phyloP scores from a whole-genome alignment of 2,329 filamentous ascomycete species.

The Exophiala bonariae region DNA sequence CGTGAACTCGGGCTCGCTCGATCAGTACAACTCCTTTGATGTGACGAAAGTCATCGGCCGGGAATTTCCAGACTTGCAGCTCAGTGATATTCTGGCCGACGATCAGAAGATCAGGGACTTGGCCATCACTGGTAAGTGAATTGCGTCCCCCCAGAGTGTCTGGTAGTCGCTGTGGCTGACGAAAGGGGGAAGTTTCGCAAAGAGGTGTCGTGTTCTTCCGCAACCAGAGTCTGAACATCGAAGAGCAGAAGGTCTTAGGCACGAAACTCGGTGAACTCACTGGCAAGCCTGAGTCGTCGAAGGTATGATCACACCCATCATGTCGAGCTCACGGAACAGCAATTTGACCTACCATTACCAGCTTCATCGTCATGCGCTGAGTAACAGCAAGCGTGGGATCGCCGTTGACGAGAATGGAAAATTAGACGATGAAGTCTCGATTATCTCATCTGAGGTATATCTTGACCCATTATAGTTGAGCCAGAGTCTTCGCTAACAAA shows the following conservation, averaged over 20 bases:
- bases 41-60: slow-evolving; percentile 53
- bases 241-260: slow-evolving; percentile 54
- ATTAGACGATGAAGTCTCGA: slow-evolving; percentile 50
- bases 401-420: slow-evolving; percentile 46
- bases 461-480: not conserved
- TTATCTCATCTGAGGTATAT: slow-evolving; percentile 46
- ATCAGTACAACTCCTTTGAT: slow-evolving; percentile 48
- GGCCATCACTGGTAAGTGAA: slow-evolving; percentile 64
- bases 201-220: slow-evolving; percentile 57
- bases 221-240: slow-evolving; percentile 49
- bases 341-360: not conserved
- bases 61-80: slow-evolving; percentile 43
- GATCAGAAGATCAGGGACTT: slow-evolving; percentile 66
- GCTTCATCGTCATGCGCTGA: slow-evolving; percentile 48
- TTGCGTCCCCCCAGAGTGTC: too few species aligned
- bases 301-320: too few species aligned
- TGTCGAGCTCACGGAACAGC: too few species aligned
- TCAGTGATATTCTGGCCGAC: slow-evolving; percentile 62
- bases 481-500: too few species aligned
- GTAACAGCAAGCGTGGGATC: slow-evolving; percentile 48
- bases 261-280: slow-evolving; percentile 50
- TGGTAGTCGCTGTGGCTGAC: too few species aligned
- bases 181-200: slow-evolving; percentile 55
- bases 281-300: slow-evolving; percentile 48
- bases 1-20: slow-evolving; percentile 40